These are phyloP conservation scores for Raphidocelis subcapitata DNA, from an alignment of 139 green algal genomes.

Conservation along the genomic window DNA sequence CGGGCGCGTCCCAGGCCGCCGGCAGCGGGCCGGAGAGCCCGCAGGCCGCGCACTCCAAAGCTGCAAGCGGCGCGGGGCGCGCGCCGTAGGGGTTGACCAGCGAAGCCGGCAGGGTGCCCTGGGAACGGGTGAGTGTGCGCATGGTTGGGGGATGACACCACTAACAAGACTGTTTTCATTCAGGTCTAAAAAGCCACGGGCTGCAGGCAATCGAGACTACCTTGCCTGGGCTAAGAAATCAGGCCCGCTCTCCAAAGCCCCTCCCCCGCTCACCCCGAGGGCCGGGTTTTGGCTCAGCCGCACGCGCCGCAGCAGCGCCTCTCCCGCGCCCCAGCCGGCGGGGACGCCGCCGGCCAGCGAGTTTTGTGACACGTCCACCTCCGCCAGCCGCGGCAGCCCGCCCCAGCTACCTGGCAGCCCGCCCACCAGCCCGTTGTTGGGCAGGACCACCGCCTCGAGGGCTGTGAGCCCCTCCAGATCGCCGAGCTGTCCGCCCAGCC, in stretches of 20 bases:
- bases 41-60: background rate
- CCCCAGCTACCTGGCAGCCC: conserved; percentile 1
- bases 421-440: conserved; percentile 1
- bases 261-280: background rate
- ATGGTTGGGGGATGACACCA: too few relatives aligned
- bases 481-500: background rate
- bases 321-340: background rate
- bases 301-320: background rate
- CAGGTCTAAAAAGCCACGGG: too few relatives aligned
- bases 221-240: background rate
- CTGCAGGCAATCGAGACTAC: background rate
- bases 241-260: background rate
- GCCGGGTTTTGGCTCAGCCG: background rate
- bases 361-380: conserved; percentile 2
- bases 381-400: background rate
- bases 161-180: too few relatives aligned
- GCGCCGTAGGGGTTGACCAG: background rate
- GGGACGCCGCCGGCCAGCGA: background rate
- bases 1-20: background rate
- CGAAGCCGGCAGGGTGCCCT: background rate
- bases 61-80: background rate
- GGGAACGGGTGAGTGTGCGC: too few relatives aligned
- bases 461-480: background rate
- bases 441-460: background rate
- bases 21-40: background rate